phyloP scores from a whole-genome alignment of 176 grass and related monocot genomes.

The Cenchrus americanus region DNA sequence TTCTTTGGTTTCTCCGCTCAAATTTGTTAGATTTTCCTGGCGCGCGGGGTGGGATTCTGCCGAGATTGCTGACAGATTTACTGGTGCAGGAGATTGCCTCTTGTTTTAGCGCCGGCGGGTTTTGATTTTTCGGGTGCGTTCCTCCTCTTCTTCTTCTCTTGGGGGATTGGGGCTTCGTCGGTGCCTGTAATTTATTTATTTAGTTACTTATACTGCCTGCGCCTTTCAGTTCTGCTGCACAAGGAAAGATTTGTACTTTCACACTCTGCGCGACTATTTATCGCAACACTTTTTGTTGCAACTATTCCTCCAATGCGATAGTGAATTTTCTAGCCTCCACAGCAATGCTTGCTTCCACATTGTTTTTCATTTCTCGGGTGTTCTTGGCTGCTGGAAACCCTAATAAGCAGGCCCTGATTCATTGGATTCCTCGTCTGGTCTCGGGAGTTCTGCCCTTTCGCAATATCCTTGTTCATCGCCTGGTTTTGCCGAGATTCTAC shows the following conservation, averaged over 20 bases:
- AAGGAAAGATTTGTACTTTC: background rate
- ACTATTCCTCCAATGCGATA: background rate
- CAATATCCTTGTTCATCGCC: background rate
- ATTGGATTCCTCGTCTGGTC: background rate
- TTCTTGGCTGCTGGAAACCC: constrained; percentile 11
- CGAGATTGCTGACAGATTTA: constrained; percentile 11
- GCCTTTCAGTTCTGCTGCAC: background rate
- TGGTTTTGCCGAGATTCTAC: constrained; percentile 5
- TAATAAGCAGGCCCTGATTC: background rate
- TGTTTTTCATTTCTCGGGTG: background rate
- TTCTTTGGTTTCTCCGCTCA: background rate
- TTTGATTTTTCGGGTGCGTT: constrained; percentile 16
- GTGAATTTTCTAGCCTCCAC: background rate
- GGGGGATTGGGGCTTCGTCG: constrained; percentile 1
- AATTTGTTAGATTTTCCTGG: background rate
- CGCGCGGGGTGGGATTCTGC: background rate
- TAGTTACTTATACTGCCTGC: too few relatives aligned
- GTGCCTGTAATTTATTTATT: constrained; percentile 3
- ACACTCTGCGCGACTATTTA: background rate
- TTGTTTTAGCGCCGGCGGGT: constrained; percentile 2
- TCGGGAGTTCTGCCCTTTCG: background rate
- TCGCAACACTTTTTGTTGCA: background rate
- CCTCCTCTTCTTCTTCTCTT: constrained; percentile 21
- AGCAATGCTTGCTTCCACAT: background rate
- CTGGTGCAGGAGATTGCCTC: background rate